phyloP scores from a whole-genome alignment of 768 basidiomycete species.

The Clathrus columnatus region DNA sequence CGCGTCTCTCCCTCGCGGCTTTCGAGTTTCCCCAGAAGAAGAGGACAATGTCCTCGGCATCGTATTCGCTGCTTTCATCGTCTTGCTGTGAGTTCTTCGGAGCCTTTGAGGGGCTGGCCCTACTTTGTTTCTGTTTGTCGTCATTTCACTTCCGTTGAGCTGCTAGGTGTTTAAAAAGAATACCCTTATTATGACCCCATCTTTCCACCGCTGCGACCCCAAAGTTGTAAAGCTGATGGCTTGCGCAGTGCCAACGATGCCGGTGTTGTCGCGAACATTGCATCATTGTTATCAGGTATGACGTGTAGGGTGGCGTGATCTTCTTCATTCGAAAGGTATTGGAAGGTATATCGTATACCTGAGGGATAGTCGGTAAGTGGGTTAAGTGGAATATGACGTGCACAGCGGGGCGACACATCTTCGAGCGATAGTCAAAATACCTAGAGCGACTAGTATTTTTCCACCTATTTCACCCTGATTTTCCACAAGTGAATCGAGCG shows the following conservation, averaged over 20 bases:
- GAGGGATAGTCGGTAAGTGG: not conserved
- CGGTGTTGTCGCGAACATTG: slow-evolving; percentile 18
- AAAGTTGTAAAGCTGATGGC: slow-evolving; percentile 18
- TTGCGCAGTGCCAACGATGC: not conserved
- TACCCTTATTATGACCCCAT: slow-evolving; percentile 17
- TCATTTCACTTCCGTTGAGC: slow-evolving; percentile 11
- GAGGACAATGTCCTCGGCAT: slow-evolving; percentile 21
- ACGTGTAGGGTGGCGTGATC: not conserved
- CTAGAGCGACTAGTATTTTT: too few relatives aligned
- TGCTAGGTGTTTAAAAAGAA: slow-evolving; percentile 12
- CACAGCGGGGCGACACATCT: not conserved
- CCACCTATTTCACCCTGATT: too few relatives aligned
- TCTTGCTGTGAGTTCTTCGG: too few relatives aligned
- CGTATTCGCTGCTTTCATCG: slow-evolving; percentile 13
- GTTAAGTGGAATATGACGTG: not conserved
- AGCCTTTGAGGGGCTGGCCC: not conserved
- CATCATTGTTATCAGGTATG: slow-evolving; percentile 21
- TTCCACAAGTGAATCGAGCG: too few relatives aligned
- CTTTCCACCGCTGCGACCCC: slow-evolving; percentile 21
- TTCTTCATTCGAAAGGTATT: not conserved
- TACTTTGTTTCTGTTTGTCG: not conserved
- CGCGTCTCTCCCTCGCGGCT: slow-evolving; percentile 17
- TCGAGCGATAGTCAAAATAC: too few relatives aligned
- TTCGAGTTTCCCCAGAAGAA: slow-evolving; percentile 16
- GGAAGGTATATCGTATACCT: not conserved